Evolutionary conservation across 192 early-diverging fungal species (phyloP).

Genomic region (Umbelopsis isabellina): DNA sequence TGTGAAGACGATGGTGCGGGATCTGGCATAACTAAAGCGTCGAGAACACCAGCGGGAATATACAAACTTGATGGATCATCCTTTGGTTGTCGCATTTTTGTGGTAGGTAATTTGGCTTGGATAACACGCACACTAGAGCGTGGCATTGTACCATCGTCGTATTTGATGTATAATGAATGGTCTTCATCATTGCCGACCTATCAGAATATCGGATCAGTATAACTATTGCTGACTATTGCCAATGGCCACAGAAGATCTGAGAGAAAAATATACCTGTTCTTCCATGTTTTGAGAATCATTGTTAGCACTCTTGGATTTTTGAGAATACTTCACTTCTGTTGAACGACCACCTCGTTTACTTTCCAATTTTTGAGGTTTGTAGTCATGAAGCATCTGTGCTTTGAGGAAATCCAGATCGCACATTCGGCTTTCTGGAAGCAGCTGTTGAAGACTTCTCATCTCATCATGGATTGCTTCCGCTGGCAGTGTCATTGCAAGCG

Average conservation of each 20-base stretch:
- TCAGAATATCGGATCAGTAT: background rate
- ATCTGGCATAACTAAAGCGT: background rate
- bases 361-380: background rate
- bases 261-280: background rate
- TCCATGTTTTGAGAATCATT: background rate
- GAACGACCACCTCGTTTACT: conserved; percentile 3
- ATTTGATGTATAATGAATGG: background rate
- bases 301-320: background rate
- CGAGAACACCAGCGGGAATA: conserved; percentile 5
- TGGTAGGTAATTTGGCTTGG: conserved; percentile 3
- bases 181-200: background rate
- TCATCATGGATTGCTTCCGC: background rate
- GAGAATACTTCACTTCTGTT: background rate
- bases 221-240: background rate
- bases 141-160: conserved; percentile 8
- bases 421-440: background rate
- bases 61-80: background rate
- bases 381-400: conserved; percentile 10
- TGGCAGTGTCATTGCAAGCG: background rate
- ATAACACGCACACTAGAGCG: conserved; percentile 11
- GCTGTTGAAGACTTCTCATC: background rate
- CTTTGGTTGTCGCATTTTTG: background rate
- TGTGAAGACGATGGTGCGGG: background rate
- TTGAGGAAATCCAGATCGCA: conserved; percentile 8
- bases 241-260: no score